Evolutionary conservation across 768 basidiomycete genomes (phyloP), one percentile per base, ranked within the genome.

Genomic region (Chiua virens): DNA sequence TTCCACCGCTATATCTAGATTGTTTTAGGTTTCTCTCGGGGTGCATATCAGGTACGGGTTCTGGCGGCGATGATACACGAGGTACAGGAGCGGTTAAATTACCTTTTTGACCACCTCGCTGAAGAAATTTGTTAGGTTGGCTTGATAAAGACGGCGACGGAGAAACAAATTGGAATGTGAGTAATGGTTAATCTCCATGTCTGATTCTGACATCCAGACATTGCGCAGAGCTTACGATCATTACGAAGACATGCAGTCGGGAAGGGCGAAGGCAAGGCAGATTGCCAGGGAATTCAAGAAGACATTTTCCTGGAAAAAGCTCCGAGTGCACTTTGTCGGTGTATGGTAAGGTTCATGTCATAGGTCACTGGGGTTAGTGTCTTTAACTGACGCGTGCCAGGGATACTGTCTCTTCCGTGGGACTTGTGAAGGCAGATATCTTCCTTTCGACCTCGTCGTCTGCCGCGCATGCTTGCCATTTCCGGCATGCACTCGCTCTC

Each of bases 351-450:
- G 58, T 21, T 5, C 9, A 20, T 21, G 18, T 20, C 11, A 30
- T 34, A 4, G 14, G 3, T 17, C 22, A 18, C n/a, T 35, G 15
- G 15, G 2, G 21, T 8, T n/a, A 10, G 28, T 20, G 21, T 5
- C 32, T 1, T 1, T 39, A 15, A 53, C 18, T 61, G 23, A 42
- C 17, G 0, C 47, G 2, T 5, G 14, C 28, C 45, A 86, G 84
- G 82, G 85, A 87, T 56, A 86, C 83, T 2, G 83, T 87, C 6
- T 77, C 79, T 20, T 85, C 83, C 0, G 82, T 86, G 15, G 83
- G 83, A 11, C 41, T 81, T 35, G 68, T 83, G 45, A 75, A 55
- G 50, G 55, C 76, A 3, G 74, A 74, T 22, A 70, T 78, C 6
- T 63, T 64, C 17, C 72, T 85, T 5, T 84, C 84, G 0, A 85